Conservation (phyloP, 78 protist species). For the Blattamonas nauphoetae region DNA sequence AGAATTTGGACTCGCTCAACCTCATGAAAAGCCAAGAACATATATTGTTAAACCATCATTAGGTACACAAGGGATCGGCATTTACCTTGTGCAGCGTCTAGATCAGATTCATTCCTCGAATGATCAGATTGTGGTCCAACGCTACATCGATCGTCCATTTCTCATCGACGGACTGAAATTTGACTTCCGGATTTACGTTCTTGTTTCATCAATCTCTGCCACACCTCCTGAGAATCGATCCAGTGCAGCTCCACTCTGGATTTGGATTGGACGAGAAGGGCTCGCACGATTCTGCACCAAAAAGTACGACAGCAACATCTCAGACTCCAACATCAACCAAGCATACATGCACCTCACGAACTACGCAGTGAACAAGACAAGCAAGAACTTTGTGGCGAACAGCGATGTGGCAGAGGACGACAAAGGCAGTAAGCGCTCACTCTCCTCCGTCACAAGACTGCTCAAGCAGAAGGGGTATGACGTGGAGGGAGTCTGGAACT, state of each 20-base stretch:
- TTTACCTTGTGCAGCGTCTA: not conserved
- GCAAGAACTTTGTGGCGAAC: not conserved
- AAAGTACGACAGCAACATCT: not conserved
- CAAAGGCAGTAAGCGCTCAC: not conserved
- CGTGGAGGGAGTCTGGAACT: not conserved
- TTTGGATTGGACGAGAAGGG: not conserved
- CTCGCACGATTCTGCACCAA: conserved; percentile 6
- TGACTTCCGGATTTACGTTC: conserved; percentile 4
- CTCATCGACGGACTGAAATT: not conserved
- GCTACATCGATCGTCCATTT: not conserved
- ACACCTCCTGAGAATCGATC: no score
- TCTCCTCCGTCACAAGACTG: not conserved
- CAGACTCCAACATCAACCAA: not conserved
- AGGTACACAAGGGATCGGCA: not conserved
- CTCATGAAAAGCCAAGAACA: not conserved
- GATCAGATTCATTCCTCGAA: not conserved
- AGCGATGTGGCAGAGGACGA: not conserved
- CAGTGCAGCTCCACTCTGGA: conserved; percentile 7
- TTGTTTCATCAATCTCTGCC: not conserved
- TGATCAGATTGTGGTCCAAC: conserved; percentile 1
- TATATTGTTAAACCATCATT: not conserved
- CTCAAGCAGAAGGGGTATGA: not conserved
- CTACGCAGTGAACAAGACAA: not conserved
- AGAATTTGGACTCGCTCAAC: not conserved
- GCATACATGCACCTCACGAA: not conserved